Percentiles rank a stretch among this genome's conserved stretches.
phyloP scores from a whole-genome alignment of 1,284 basidiomycete species.

The Fereydounia khargensis region DNA sequence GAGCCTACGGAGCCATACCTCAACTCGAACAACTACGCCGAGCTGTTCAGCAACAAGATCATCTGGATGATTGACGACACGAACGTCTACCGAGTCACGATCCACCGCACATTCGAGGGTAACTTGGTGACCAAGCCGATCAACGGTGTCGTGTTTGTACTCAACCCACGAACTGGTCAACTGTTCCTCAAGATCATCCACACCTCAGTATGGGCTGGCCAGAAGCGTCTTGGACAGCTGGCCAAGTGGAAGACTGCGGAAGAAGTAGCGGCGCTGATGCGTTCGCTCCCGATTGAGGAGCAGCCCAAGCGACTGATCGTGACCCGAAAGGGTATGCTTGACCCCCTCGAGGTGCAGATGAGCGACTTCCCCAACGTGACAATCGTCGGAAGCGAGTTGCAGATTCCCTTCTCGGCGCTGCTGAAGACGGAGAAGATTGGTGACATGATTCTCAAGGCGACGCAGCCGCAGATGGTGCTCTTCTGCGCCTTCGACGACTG shows the following conservation, averaged over 20 bases:
- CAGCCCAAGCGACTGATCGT: conserved; percentile 99
- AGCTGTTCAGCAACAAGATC: conserved; percentile 98
- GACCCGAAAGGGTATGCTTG: conserved; percentile 97
- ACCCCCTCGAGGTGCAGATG: conserved; percentile 87
- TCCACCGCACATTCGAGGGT: conserved; percentile 99
- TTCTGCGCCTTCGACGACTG: conserved; percentile 99
- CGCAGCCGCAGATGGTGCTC: conserved; percentile 98
- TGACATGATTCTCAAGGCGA: conserved; percentile 92
- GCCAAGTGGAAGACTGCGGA: conserved; percentile 99
- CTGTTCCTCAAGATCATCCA: conserved; percentile 99
- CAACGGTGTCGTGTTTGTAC: conserved; percentile 99
- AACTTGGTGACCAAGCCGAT: conserved; percentile 99
- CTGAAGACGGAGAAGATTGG: conserved; percentile 99
- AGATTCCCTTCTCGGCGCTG: conserved; percentile 97
- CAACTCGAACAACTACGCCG: conserved; percentile 94
- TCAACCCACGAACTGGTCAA: conserved; percentile 97
- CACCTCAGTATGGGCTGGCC: conserved; percentile 98
- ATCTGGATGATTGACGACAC: conserved; percentile 99
- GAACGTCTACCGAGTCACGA: conserved; percentile 98
- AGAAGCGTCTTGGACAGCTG: conserved; percentile 98
- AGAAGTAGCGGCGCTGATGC: conserved; percentile 96
- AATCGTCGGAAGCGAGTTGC: conserved; percentile 97
- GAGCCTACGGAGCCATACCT: conserved; percentile 97
- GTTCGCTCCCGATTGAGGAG: conserved; percentile 95
- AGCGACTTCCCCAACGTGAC: conserved; percentile 99